These are phyloP conservation scores for Schizosaccharomyces octosporus DNA, from an alignment of 805 yeast species.

Conservation along the genomic window DNA sequence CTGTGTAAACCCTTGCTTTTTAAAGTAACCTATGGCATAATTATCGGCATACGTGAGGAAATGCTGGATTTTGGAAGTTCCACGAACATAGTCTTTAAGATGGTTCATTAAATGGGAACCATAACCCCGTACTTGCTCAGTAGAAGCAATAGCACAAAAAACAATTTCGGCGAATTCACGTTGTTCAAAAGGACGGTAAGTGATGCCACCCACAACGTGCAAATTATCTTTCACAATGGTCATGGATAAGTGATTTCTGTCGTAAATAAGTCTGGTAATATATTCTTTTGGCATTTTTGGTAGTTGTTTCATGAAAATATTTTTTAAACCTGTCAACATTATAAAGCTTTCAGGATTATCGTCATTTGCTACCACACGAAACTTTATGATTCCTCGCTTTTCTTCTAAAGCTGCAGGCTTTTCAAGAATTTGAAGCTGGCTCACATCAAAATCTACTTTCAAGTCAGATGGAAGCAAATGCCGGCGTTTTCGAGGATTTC, in stretches of 20 bases:
- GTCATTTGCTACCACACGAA: slow-evolving; percentile 89
- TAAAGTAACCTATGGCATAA: slow-evolving; percentile 95
- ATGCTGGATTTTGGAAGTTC: slow-evolving; percentile 63
- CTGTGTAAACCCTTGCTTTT: slow-evolving; percentile 93
- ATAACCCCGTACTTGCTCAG: slow-evolving; percentile 94
- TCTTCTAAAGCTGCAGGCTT: slow-evolving; percentile 88
- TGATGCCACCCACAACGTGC: slow-evolving; percentile 93
- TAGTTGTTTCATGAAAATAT: slow-evolving; percentile 85
- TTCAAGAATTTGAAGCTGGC: slow-evolving; percentile 17
- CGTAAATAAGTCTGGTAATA: slow-evolving; percentile 82
- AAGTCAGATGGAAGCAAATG: not conserved
- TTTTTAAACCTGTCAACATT: slow-evolving; percentile 82
- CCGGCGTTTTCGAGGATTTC: not conserved
- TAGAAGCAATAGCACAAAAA: slow-evolving; percentile 88
- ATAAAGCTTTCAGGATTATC: slow-evolving; percentile 66
- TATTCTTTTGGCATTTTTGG: slow-evolving; percentile 98
- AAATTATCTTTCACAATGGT: slow-evolving; percentile 86
- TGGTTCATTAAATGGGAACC: slow-evolving; percentile 98
- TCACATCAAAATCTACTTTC: not conserved
- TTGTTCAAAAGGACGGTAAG: slow-evolving; percentile 78
- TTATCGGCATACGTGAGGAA: slow-evolving; percentile 93
- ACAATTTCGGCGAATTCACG: slow-evolving; percentile 93
- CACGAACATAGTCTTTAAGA: slow-evolving; percentile 77
- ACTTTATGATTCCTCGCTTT: slow-evolving; percentile 75
- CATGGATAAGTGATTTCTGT: slow-evolving; percentile 78